Base-by-base conservation (phyloP, 495 filamentous ascomycete genomes). In the Tuber melanosporum region DNA sequence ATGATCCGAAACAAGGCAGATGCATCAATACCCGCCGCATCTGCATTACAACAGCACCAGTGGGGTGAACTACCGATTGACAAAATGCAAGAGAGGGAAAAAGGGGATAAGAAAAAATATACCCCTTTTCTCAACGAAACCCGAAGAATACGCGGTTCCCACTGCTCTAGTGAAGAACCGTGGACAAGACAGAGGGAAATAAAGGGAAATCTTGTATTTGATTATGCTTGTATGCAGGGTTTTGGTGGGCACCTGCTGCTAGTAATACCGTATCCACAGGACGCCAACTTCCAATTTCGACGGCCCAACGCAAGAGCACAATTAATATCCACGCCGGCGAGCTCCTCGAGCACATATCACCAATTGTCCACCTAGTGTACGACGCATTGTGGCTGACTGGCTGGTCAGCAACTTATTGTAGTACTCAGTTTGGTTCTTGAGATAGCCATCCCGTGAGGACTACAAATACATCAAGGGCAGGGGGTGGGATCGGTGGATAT, bases 21-120 rank as follows among this genome's bases (percentile, higher is more conserved):
- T 66, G 57, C 57, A 32, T 66, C 26, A 66, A 66, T 66, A 66
- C 57, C 57, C n/a, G 57, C 57, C n/a, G 57, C 57, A 66, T 32
- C 57, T 66, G n/a, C 57, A 66, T 32, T 17, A 66, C 57, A 66
- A 32, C 26, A 66, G 4, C n/a, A 10, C 49, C 45, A 57, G 22
- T n/a, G 22, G 47, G 49, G 49, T 57, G 32, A 66, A 66, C 57
- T 32, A 15, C 26, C 57, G 26, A 32, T 66, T 66, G n/a, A 15
- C 12, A 66, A 66, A 66, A 14, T 66, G 57, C 57, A 17, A 32
- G 57, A 66, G 26, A n/a, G 26, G 2, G 9, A 66, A 32, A 66
- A 17, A 15, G 57, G 26, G 26, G 15, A 46, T 15, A 57, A 0
- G 12, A 32, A 5, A 32, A 32, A 32, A 66, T 57, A 5, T 57